phyloP scores from a whole-genome alignment of 2,329 filamentous ascomycete species.

The Hansfordia pulvinata region DNA sequence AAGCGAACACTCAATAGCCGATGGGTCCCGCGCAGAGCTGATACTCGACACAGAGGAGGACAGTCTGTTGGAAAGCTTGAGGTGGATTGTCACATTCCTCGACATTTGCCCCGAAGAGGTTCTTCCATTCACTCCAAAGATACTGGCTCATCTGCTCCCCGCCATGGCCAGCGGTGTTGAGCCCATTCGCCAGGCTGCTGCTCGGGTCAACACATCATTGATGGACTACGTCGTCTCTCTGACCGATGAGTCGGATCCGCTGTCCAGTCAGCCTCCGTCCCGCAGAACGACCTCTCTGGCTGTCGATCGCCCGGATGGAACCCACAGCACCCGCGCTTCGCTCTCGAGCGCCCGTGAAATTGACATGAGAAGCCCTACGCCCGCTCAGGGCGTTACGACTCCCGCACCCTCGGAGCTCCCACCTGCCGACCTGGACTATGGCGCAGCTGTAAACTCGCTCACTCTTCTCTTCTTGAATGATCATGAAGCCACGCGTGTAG shows the following conservation, averaged over 20 bases:
- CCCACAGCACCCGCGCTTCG: slow-evolving; percentile 35
- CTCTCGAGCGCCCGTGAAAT: slow-evolving; percentile 38
- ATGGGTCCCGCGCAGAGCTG: too few species aligned
- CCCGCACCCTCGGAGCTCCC: slow-evolving; percentile 26
- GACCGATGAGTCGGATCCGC: slow-evolving; percentile 50
- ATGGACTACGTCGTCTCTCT: slow-evolving; percentile 92
- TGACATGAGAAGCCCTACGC: slow-evolving; percentile 37
- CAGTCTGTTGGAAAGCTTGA: slow-evolving; percentile 76
- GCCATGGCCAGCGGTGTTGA: slow-evolving; percentile 89
- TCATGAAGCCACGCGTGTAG: slow-evolving; percentile 88
- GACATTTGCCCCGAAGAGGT: slow-evolving; percentile 97
- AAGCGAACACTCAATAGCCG: too few species aligned
- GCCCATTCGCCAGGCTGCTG: slow-evolving; percentile 75
- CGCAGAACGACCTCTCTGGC: slow-evolving; percentile 24
- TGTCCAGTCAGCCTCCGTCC: slow-evolving; percentile 21
- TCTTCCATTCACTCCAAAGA: slow-evolving; percentile 81
- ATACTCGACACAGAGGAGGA: slow-evolving; percentile 61
- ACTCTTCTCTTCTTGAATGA: slow-evolving; percentile 93
- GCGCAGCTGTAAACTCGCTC: slow-evolving; percentile 82
- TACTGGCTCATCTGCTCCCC: slow-evolving; percentile 82
- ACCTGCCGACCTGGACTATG: slow-evolving; percentile 78
- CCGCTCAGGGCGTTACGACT: slow-evolving; percentile 31
- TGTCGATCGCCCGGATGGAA: slow-evolving; percentile 30
- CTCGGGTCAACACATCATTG: slow-evolving; percentile 76
- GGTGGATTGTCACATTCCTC: slow-evolving; percentile 93